A percentile compares a stretch with the other conserved stretches of the same genome.
Conservation (phyloP, 192 early-diverging fungal species). For the Coemansia umbellata region DNA sequence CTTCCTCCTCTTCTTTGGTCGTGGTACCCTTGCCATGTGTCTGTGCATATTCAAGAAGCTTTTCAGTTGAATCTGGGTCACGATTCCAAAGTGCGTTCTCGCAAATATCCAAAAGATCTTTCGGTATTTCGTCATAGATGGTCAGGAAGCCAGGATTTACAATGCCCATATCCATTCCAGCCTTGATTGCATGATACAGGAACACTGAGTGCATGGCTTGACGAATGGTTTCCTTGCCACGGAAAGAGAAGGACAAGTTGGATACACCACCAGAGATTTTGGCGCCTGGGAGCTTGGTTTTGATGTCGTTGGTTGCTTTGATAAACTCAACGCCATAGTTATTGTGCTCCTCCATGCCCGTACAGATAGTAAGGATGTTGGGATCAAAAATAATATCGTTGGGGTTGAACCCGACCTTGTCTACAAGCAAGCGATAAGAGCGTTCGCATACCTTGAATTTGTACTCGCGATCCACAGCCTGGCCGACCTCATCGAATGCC, state of each 20-base stretch:
- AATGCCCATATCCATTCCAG: conserved; percentile 97
- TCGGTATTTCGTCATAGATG: conserved; percentile 94
- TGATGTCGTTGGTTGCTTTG: conserved; percentile 69
- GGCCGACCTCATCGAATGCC: conserved; percentile 96
- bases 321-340: conserved; percentile 95
- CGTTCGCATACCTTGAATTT: conserved; percentile 89
- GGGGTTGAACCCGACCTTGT: conserved; percentile 79
- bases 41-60: conserved; percentile 88
- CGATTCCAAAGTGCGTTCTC: conserved; percentile 92
- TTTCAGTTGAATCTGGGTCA: conserved; percentile 88
- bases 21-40: conserved; percentile 64
- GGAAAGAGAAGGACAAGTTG: conserved; percentile 96
- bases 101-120: conserved; percentile 87
- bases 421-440: conserved; percentile 83
- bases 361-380: conserved; percentile 95
- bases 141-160: conserved; percentile 96
- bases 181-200: conserved; percentile 77
- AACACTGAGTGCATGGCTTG: conserved; percentile 97
- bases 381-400: conserved; percentile 88
- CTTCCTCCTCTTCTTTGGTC: conserved; percentile 76
- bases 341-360: conserved; percentile 97
- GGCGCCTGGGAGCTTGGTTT: conserved; percentile 76
- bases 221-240: conserved; percentile 87
- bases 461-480: conserved; percentile 78
- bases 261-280: conserved; percentile 96